phyloP scores from a whole-genome alignment of 2,329 filamentous ascomycete species.

The Nothophoma quercina region DNA sequence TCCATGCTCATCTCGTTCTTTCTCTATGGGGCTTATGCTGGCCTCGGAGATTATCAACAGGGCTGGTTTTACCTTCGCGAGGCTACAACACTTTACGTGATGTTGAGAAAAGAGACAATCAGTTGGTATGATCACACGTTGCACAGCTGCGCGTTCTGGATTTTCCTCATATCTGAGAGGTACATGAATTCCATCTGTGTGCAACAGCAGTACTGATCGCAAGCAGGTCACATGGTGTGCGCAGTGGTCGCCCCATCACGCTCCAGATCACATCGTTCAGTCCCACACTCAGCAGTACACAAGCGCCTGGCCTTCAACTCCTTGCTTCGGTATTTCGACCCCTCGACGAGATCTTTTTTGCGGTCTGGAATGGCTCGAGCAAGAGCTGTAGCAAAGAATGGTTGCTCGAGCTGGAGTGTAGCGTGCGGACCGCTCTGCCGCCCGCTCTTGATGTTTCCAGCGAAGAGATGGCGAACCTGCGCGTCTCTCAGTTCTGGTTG shows the following conservation, averaged over 20 bases:
- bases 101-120: slow-evolving; percentile 21
- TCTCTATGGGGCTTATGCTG: slow-evolving; percentile 75
- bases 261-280: slow-evolving; percentile 73
- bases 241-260: slow-evolving; percentile 73
- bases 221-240: slow-evolving; percentile 71
- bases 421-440: slow-evolving; percentile 65
- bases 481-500: slow-evolving; percentile 70
- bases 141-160: slow-evolving; percentile 32
- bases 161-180: slow-evolving; percentile 38
- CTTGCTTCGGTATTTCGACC: slow-evolving; percentile 70
- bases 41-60: slow-evolving; percentile 74
- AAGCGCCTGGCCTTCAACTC: slow-evolving; percentile 63
- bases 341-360: slow-evolving; percentile 71
- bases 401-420: slow-evolving; percentile 67
- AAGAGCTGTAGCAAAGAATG: slow-evolving; percentile 65
- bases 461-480: slow-evolving; percentile 63
- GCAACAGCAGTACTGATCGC: background rate
- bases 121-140: slow-evolving; percentile 23
- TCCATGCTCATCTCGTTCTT: slow-evolving; percentile 77
- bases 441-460: slow-evolving; percentile 61
- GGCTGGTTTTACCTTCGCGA: slow-evolving; percentile 84
- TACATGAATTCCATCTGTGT: slow-evolving; percentile 1
- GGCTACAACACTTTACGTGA: slow-evolving; percentile 68
- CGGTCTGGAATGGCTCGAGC: slow-evolving; percentile 71
- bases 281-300: slow-evolving; percentile 68